Percentiles rank a stretch among this genome's conserved stretches.
phyloP scores from a whole-genome alignment of 805 yeast genomes.

The Isabelozyma rhagii region DNA sequence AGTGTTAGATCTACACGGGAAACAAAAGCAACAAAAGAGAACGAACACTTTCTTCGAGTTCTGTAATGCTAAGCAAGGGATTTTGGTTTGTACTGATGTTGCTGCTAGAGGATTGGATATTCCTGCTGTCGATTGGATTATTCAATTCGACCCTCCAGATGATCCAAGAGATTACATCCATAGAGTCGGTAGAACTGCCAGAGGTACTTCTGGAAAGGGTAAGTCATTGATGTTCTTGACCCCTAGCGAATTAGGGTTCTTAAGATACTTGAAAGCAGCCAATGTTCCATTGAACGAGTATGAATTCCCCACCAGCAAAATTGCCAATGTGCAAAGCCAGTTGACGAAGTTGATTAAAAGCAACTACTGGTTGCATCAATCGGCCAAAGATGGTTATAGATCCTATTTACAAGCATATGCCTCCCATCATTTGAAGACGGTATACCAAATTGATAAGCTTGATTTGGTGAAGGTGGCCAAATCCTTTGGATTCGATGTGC shows the following conservation, averaged over 20 bases:
- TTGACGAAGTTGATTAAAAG: conserved; percentile 85
- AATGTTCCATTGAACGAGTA: conserved; percentile 96
- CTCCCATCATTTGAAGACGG: conserved; percentile 93
- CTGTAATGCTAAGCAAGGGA: conserved; percentile 95
- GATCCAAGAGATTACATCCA: conserved; percentile 99
- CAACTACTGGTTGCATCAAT: conserved; percentile 90
- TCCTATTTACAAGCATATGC: conserved; percentile 97
- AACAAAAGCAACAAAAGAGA: conserved; percentile 97
- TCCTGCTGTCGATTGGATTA: conserved; percentile 98
- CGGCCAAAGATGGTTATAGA: conserved; percentile 97
- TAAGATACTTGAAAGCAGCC: conserved; percentile 92
- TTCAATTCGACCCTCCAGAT: conserved; percentile 99
- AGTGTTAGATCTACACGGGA: conserved; percentile 93
- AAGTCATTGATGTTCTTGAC: conserved; percentile 92
- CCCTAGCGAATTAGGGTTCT: conserved; percentile 91
- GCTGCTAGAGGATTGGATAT: conserved; percentile 99
- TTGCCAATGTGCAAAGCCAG: conserved; percentile 95
- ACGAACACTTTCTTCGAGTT: conserved; percentile 98
- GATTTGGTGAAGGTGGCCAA: conserved; percentile 94
- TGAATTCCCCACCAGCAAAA: conserved; percentile 91
- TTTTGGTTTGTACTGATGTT: conserved; percentile 92
- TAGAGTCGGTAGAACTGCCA: conserved; percentile 98
- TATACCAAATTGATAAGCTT: conserved; percentile 91
- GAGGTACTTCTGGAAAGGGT: conserved; percentile 88
- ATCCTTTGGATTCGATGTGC: conserved; percentile 90